Conservation (phyloP, 2,329 filamentous ascomycete species). For the Fusarium sp. region DNA sequence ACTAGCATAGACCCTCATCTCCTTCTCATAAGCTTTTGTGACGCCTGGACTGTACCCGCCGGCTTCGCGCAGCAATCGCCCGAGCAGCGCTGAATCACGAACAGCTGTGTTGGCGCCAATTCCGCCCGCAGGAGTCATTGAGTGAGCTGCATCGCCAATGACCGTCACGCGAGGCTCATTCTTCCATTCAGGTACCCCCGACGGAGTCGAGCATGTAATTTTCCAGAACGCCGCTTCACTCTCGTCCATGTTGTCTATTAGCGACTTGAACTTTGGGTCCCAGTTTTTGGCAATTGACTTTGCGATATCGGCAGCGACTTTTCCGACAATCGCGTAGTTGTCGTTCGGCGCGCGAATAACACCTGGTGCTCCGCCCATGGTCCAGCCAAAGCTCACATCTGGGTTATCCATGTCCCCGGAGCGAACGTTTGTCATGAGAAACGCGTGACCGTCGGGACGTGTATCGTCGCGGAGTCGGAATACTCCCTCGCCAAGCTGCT, state of each 20-base stretch:
- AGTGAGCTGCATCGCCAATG: constrained; percentile 66
- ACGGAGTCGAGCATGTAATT: constrained; percentile 69
- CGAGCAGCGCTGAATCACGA: constrained; percentile 63
- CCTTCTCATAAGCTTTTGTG: constrained; percentile 66
- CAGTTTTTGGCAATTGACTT: constrained; percentile 62
- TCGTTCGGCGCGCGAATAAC: constrained; percentile 67
- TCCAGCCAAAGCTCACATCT: constrained; percentile 69
- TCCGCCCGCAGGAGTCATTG: constrained; percentile 66
- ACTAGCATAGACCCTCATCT: constrained; percentile 69
- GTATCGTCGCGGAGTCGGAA: constrained; percentile 62
- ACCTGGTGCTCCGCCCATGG: constrained; percentile 66
- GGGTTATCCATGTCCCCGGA: constrained; percentile 67
- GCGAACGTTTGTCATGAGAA: constrained; percentile 71
- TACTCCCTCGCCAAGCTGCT: constrained; percentile 69
- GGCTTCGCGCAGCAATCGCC: constrained; percentile 59
- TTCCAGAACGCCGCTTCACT: constrained; percentile 72
- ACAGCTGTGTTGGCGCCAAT: constrained; percentile 68
- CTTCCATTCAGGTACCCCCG: constrained; percentile 67
- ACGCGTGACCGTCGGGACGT: constrained; percentile 57
- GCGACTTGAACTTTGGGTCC: constrained; percentile 63
- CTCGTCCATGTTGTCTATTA: constrained; percentile 68
- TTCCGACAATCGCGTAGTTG: constrained; percentile 66
- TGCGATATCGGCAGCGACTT: constrained; percentile 66
- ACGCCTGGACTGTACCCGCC: constrained; percentile 64
- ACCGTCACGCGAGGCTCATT: constrained; percentile 67